These are phyloP conservation scores for Tolypocladium endophyticum DNA, from an alignment of 2,329 filamentous ascomycete genomes.

Conservation along the genomic window DNA sequence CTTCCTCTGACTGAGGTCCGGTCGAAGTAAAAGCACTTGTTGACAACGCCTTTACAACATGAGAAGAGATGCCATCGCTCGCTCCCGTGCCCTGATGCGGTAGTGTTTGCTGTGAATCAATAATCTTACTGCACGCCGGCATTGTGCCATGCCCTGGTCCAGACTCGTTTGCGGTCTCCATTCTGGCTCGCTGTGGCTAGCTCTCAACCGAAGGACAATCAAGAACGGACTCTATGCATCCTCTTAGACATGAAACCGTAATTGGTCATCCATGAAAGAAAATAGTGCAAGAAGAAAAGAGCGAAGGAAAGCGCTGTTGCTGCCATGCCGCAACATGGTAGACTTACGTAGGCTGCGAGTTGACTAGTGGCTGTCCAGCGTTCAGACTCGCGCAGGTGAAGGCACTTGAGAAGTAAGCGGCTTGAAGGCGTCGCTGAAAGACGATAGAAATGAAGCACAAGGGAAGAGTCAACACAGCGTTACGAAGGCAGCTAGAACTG, in stretches of 20 bases:
- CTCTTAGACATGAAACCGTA: not conserved
- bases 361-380: not conserved
- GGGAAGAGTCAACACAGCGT: not conserved
- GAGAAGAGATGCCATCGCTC: not conserved
- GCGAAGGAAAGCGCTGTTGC: no score
- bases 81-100: not conserved
- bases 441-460: not conserved
- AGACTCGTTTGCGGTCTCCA: not conserved
- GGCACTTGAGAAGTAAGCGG: not conserved
- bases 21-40: not conserved
- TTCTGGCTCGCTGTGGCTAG: not conserved
- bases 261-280: not conserved
- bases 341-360: not conserved
- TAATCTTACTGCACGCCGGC: not conserved
- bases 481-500: not conserved
- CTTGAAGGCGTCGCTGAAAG: not conserved
- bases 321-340: not conserved
- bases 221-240: not conserved
- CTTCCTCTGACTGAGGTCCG: not conserved
- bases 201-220: accelerated
- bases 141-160: not conserved
- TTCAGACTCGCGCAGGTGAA: not conserved
- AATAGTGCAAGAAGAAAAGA: not conserved
- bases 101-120: not conserved
- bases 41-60: not conserved